phyloP scores from a whole-genome alignment of 139 green algal species.

The Closterium sp. region DNA sequence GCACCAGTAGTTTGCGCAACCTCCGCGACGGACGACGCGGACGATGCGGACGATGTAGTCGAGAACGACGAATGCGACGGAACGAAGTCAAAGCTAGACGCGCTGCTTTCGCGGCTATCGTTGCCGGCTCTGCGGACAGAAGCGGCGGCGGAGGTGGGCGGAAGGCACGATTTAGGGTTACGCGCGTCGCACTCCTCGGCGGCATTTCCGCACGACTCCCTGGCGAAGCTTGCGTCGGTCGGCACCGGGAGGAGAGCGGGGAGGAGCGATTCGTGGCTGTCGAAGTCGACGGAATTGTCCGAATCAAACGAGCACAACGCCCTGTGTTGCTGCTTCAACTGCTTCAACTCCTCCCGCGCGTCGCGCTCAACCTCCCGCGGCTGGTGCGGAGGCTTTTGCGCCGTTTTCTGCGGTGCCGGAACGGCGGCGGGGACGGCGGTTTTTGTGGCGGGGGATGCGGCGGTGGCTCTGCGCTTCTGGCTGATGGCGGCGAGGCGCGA shows the following conservation, averaged over 20 bases:
- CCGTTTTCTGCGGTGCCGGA: not conserved
- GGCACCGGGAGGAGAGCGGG: not conserved
- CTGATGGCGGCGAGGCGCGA: not conserved
- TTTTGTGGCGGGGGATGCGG: not conserved
- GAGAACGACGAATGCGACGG: not conserved
- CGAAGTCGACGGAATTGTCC: not conserved
- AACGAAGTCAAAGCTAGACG: not conserved
- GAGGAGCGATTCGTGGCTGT: not conserved
- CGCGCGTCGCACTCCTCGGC: not conserved
- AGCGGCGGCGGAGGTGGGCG: not conserved
- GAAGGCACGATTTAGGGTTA: not conserved
- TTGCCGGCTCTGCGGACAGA: not conserved
- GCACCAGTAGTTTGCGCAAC: not conserved
- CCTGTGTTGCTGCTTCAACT: not conserved
- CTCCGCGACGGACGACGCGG: not conserved
- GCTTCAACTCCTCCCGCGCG: not conserved
- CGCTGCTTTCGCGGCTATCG: not conserved
- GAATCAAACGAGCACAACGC: not conserved
- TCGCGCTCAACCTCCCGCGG: not conserved
- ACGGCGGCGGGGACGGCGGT: too few relatives aligned
- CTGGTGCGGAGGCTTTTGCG: not conserved
- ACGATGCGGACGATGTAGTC: not conserved
- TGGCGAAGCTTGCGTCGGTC: not conserved
- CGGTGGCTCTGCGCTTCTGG: not conserved
- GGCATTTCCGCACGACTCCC: not conserved